Conservation (phyloP, 2,329 filamentous ascomycete species). For the Magnaporthiopsis poae region DNA sequence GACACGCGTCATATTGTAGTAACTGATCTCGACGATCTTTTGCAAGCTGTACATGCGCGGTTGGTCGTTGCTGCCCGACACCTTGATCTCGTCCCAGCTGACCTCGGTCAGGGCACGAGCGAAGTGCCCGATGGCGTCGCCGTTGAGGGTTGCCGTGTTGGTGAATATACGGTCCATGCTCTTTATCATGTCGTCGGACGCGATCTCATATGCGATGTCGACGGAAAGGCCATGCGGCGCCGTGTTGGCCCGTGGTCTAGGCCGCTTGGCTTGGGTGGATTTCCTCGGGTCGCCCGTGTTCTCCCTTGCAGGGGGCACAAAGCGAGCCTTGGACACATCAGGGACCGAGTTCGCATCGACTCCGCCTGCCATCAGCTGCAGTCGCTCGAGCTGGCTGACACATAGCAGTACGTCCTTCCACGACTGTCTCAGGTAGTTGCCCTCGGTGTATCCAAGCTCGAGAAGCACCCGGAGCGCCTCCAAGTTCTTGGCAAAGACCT, state of each 20-base stretch:
- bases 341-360: conserved; percentile 88
- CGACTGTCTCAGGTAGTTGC: conserved; percentile 76
- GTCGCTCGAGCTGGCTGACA: conserved; percentile 86
- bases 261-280: conserved; percentile 46
- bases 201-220: conserved; percentile 83
- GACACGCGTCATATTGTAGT: conserved; percentile 98
- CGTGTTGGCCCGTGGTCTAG: conserved; percentile 43
- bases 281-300: conserved; percentile 51
- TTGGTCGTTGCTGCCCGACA: conserved; percentile 88
- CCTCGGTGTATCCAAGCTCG: conserved; percentile 85
- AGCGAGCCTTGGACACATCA: conserved; percentile 76
- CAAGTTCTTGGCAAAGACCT: conserved; percentile 92
- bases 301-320: conserved; percentile 50
- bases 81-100: conserved; percentile 98
- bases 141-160: conserved; percentile 84
- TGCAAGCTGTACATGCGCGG: conserved; percentile 94
- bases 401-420: conserved; percentile 95
- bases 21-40: conserved; percentile 96
- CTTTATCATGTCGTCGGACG: conserved; percentile 85
- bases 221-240: conserved; percentile 54
- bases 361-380: conserved; percentile 89
- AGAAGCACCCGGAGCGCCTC: conserved; percentile 86
- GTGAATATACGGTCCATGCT: conserved; percentile 94
- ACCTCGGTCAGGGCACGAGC: conserved; percentile 86
- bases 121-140: conserved; percentile 91